phyloP scores from a whole-genome alignment of 2,329 filamentous ascomycete genomes.

The Zopfia rhizophila region DNA sequence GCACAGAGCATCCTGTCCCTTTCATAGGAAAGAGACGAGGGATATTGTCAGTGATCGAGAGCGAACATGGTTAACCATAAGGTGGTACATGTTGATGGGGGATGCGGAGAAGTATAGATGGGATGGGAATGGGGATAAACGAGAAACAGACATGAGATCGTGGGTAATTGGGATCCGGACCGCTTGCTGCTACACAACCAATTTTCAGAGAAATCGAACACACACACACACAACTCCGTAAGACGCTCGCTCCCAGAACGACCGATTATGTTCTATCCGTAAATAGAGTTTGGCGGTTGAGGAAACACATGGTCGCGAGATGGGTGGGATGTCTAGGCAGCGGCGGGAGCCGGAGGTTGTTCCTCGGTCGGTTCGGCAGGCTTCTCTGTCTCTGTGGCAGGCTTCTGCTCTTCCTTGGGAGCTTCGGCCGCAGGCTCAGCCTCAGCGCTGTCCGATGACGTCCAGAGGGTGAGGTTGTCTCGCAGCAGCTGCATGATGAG shows the following conservation, averaged over 20 bases:
- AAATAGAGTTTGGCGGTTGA: conserved; percentile 44
- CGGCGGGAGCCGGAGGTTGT: conserved; percentile 40
- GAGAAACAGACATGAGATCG: conserved; percentile 52
- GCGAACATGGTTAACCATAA: conserved; percentile 29
- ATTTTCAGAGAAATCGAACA: conserved; percentile 52
- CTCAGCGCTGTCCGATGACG: conserved; percentile 89
- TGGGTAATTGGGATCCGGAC: conserved; percentile 52
- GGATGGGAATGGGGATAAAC: conserved; percentile 39
- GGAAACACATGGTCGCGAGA: conserved; percentile 47
- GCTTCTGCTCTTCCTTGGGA: conserved; percentile 69
- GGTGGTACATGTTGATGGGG: conserved; percentile 33
- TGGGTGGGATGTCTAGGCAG: conserved; percentile 44
- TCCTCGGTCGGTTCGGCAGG: conserved; percentile 55
- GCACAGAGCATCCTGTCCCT: conserved; percentile 23
- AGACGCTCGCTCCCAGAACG: conserved; percentile 49
- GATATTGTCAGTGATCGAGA: conserved; percentile 19
- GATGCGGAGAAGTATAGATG: too few relatives aligned
- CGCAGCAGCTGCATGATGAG: conserved; percentile 99
- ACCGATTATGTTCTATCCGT: conserved; percentile 45
- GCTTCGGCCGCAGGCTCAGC: conserved; percentile 70
- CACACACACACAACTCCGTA: conserved; percentile 51
- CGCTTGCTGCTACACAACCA: conserved; percentile 53
- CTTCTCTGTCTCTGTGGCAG: conserved; percentile 59
- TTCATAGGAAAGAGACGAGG: conserved; percentile 41
- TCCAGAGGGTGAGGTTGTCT: conserved; percentile 98